A percentile compares a stretch with the other conserved stretches of the same genome.
These are phyloP conservation scores for Akanthomyces dipterigenus DNA, from an alignment of 2,329 filamentous ascomycete genomes.

Conservation along the genomic window DNA sequence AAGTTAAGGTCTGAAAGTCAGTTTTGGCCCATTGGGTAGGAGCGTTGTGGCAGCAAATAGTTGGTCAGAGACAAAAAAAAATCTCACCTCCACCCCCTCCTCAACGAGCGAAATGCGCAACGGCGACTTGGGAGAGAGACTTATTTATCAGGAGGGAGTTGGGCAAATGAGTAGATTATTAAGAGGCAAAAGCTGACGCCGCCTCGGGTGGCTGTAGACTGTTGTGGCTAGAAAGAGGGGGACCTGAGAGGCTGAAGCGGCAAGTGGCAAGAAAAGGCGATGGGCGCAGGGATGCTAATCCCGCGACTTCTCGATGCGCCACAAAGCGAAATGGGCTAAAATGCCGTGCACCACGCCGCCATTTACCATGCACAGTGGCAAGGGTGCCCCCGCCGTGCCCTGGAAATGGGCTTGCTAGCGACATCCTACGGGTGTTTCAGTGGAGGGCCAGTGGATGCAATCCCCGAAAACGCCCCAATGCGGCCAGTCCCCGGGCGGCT, in stretches of 20 bases:
- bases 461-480: background rate
- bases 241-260: background rate
- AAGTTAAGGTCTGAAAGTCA: too few relatives aligned
- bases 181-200: background rate
- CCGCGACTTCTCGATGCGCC: slow-evolving; percentile 6
- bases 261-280: background rate
- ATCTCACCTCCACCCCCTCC: background rate
- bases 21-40: too few relatives aligned
- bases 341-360: background rate
- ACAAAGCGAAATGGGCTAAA: background rate
- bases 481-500: background rate
- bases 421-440: background rate
- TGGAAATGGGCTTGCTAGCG: background rate
- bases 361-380: background rate
- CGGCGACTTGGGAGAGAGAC: background rate
- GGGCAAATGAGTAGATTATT: too few relatives aligned
- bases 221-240: background rate
- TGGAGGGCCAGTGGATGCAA: background rate
- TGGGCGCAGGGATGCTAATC: slow-evolving; percentile 5
- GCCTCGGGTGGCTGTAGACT: background rate
- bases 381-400: background rate
- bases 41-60: too few relatives aligned
- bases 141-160: too few relatives aligned
- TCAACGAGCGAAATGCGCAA: background rate
- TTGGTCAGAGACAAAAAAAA: background rate